Base-by-base conservation (phyloP, 2,329 filamentous ascomycete species). In the Nemania sp. region DNA sequence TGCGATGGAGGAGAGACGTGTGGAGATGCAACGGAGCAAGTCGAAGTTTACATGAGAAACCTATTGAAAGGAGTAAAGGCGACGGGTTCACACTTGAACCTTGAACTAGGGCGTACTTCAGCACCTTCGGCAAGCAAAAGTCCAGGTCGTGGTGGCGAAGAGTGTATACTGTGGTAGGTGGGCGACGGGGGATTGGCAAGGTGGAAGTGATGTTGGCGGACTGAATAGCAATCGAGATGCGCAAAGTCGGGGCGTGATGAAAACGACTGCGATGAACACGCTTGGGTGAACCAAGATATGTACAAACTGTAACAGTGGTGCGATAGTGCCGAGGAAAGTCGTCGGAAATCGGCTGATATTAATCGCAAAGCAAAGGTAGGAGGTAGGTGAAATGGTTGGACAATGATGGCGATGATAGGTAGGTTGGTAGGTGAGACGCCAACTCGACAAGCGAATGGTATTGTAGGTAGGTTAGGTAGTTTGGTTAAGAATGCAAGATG, bases 31-130 rank as follows among this genome's bases (percentile, higher is more conserved):
- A 60, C 69, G 62, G 64, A 70, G 65, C 60, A 61, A 61, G 72
- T 73, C 72, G 72, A 71, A 51, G 60, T 62, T 73, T 70, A 75
- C 76, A 77, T 77, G 70, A 73, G 64, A 73, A 66, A 55, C 47
- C 54, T 22, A 51, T 53, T 15, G 58, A 58, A 57, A 62, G 53
- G 47, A 68, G 58, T 3, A 41, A 53, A 43, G 20, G n/a, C 62
- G 56, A 38, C 62, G 15, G 47, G 61, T 67, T 71, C 70, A 70
- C 72, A 75, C 70, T 71, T 61, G 66, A 72, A 72, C 54, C 66
- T 70, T 61, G 72, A 70, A 47, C 38, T 27, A 41, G 7, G 53
- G 62, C 24, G 35, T 6, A 27, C 45, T 52, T 55, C 32, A 15
- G 54, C 41, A 27, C 32, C 47, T 35, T 26, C 18, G 53, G 41